Evolutionary conservation across 768 basidiomycete species (phyloP).

Genomic region (Rhizopogon salebrosus): DNA sequence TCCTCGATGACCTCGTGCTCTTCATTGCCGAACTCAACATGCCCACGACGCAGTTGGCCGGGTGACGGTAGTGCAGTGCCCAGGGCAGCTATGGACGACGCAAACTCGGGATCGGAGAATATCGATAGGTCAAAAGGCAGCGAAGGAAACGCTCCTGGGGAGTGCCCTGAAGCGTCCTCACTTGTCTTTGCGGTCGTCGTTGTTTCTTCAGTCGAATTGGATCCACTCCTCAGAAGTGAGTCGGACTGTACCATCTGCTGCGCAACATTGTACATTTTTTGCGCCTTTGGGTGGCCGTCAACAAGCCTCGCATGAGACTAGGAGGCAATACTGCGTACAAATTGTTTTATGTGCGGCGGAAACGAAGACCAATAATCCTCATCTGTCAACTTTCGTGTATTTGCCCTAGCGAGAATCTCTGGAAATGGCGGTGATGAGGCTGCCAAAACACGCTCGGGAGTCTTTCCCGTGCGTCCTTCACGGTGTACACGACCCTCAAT

Average conservation of each 20-base stretch:
- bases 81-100: conserved; percentile 38
- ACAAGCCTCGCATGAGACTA: conserved; percentile 23
- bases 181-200: conserved; percentile 6
- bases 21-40: conserved; percentile 30
- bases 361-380: conserved; percentile 69
- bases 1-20: conserved; percentile 35
- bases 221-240: conserved; percentile 31
- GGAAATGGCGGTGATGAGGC: conserved; percentile 9
- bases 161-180: conserved; percentile 31
- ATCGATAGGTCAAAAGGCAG: conserved; percentile 48
- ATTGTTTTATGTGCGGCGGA: conserved; percentile 63
- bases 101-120: conserved; percentile 50
- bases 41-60: conserved; percentile 28
- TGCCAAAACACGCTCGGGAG: conserved; percentile 12
- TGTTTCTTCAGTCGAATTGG: conserved; percentile 25
- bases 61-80: conserved; percentile 23
- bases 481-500: conserved; percentile 23
- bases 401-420: conserved; percentile 17
- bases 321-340: conserved; percentile 44
- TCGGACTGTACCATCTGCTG: conserved; percentile 57
- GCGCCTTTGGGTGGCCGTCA: conserved; percentile 37
- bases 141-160: conserved; percentile 36
- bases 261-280: conserved; percentile 64
- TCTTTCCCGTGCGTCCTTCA: conserved; percentile 21
- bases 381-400: conserved; percentile 31